A percentile compares a stretch with the other conserved stretches of the same genome.
Evolutionary conservation across 1,284 basidiomycete genomes (phyloP).

Genomic region (Cutaneotrichosporon sp.): DNA sequence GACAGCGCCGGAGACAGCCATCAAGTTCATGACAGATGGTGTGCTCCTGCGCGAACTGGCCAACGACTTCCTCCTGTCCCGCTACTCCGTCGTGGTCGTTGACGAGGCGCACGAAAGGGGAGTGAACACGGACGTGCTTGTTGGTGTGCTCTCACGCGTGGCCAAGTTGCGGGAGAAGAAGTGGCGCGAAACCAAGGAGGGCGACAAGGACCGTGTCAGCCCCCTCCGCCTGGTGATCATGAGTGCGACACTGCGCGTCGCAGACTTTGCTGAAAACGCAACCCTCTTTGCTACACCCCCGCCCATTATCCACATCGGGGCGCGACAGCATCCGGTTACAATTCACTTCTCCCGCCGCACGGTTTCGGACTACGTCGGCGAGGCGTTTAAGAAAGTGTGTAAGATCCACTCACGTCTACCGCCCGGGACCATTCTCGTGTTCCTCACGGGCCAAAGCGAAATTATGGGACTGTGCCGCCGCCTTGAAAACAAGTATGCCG

Average conservation of each 20-base stretch:
- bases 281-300: slow-evolving; percentile 77
- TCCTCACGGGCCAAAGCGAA: slow-evolving; percentile 73
- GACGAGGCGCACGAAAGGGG: slow-evolving; percentile 98
- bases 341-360: slow-evolving; percentile 90
- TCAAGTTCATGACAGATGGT: slow-evolving; percentile 99
- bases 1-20: slow-evolving; percentile 76
- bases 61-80: slow-evolving; percentile 79
- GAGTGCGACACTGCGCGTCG: slow-evolving; percentile 94
- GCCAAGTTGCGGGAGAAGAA: slow-evolving; percentile 78
- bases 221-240: slow-evolving; percentile 94
- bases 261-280: slow-evolving; percentile 85
- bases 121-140: slow-evolving; percentile 96
- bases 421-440: slow-evolving; percentile 66
- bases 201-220: slow-evolving; percentile 63
- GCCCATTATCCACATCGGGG: slow-evolving; percentile 82
- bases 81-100: slow-evolving; percentile 90
- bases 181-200: slow-evolving; percentile 68
- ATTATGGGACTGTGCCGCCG: slow-evolving; percentile 62
- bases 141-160: slow-evolving; percentile 90
- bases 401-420: slow-evolving; percentile 72
- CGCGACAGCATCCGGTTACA: slow-evolving; percentile 92
- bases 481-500: slow-evolving; percentile 72
- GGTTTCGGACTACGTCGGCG: slow-evolving; percentile 76
- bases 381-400: slow-evolving; percentile 81
- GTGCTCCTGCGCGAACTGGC: slow-evolving; percentile 90